Conservation (phyloP, 345 rosid genomes). For the Luvunga scandens region DNA sequence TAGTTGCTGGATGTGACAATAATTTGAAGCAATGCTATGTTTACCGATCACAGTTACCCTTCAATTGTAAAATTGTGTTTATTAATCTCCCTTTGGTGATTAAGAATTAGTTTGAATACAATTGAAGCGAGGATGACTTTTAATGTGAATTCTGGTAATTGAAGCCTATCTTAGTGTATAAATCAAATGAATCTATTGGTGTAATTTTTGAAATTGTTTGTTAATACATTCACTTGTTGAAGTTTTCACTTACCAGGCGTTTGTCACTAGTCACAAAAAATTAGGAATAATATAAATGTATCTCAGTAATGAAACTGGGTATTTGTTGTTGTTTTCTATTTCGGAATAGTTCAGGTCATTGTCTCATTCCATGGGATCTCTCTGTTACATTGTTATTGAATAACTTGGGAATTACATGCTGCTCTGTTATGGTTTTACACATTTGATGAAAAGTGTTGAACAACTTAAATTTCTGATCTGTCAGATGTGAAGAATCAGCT, state of each 20-base stretch:
- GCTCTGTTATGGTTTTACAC: background rate
- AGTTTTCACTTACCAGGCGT: background rate
- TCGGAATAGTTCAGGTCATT: too few relatives aligned
- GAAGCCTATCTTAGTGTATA: background rate
- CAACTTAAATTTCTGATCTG: background rate
- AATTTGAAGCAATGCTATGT: background rate
- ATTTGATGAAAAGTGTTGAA: background rate
- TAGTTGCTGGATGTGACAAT: background rate
- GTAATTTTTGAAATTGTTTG: background rate
- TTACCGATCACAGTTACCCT: background rate
- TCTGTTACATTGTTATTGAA: background rate
- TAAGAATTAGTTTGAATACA: background rate
- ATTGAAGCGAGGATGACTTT: background rate
- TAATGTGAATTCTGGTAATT: background rate
- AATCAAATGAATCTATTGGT: background rate
- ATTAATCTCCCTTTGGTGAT: background rate
- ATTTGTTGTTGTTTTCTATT: background rate
- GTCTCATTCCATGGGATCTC: background rate
- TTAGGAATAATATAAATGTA: background rate
- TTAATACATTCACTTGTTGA: background rate
- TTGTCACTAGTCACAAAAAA: background rate
- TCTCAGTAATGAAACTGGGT: background rate
- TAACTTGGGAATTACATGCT: background rate
- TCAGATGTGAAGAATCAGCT: constrained; percentile 6
- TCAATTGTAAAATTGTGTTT: background rate